Evolutionary conservation across 139 green algal genomes (phyloP).

Genomic region (Eudorina sp.): DNA sequence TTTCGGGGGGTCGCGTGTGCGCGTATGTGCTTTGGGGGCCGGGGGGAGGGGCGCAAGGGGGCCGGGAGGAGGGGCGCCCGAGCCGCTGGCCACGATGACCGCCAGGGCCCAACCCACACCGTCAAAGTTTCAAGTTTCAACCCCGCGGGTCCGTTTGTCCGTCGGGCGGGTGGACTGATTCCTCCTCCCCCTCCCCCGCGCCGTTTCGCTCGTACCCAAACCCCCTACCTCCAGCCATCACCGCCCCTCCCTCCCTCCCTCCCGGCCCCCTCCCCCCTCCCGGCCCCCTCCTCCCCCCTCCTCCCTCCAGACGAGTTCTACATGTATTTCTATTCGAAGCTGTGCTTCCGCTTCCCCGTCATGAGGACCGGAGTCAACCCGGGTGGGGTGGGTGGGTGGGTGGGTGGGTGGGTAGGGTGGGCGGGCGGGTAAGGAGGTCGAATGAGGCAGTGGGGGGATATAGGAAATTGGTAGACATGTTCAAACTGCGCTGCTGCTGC

Average conservation of each 20-base stretch:
- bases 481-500: too few species aligned
- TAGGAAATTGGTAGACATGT: too few species aligned
- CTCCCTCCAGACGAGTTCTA: conserved; percentile 66
- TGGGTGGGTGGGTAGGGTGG: background rate
- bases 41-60: too few species aligned
- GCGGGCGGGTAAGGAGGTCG: background rate
- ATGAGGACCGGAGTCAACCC: conserved; percentile 66
- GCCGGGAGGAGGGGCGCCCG: too few species aligned
- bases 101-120: too few species aligned
- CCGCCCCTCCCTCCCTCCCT: background rate
- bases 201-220: too few species aligned
- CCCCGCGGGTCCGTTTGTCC: too few species aligned
- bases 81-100: too few species aligned
- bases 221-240: background rate
- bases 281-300: background rate
- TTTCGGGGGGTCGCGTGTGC: too few species aligned
- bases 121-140: too few species aligned
- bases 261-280: background rate
- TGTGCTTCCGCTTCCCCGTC: conserved; percentile 77
- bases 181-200: too few species aligned
- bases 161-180: too few species aligned
- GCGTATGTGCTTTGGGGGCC: background rate
- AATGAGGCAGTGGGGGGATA: background rate
- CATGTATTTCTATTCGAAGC: conserved; percentile 67
- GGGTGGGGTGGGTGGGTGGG: conserved; percentile 49